Conservation (phyloP, 1,139 yeast genomes). For the Kurtzmaniella quercitrusa region DNA sequence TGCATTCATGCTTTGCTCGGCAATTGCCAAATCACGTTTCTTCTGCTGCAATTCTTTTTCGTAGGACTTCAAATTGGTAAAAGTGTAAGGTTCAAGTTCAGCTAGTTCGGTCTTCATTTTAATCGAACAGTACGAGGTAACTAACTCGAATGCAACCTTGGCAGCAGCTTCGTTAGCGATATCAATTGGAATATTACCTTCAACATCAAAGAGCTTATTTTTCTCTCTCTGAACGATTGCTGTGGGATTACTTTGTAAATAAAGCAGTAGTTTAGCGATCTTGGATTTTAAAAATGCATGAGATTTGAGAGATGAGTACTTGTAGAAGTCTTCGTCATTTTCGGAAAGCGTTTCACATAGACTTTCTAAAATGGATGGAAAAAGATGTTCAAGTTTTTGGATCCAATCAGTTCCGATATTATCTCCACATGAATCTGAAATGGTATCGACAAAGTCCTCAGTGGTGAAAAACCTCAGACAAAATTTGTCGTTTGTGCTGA, state of each 20-base stretch:
- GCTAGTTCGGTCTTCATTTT: slow-evolving; percentile 16
- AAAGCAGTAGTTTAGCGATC: not conserved
- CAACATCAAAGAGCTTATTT: slow-evolving; percentile 7
- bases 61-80: slow-evolving; percentile 27
- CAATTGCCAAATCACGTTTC: slow-evolving; percentile 23
- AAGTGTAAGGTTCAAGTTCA: slow-evolving; percentile 18
- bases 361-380: slow-evolving; percentile 20
- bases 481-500: slow-evolving; percentile 26
- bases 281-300: slow-evolving; percentile 27
- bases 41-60: slow-evolving; percentile 21
- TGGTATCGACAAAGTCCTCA: slow-evolving; percentile 48
- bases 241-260: not conserved
- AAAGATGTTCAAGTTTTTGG: slow-evolving; percentile 8
- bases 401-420: slow-evolving; percentile 14
- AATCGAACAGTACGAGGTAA: slow-evolving; percentile 22
- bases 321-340: slow-evolving; percentile 47
- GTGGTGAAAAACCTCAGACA: slow-evolving; percentile 35
- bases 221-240: slow-evolving; percentile 5
- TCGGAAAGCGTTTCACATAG: slow-evolving; percentile 47
- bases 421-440: slow-evolving; percentile 14
- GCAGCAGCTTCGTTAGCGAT: slow-evolving; percentile 21
- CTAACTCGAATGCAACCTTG: slow-evolving; percentile 26
- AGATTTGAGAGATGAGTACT: slow-evolving; percentile 32
- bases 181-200: slow-evolving; percentile 22
- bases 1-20: slow-evolving; percentile 26